Base-by-base conservation (phyloP, 2,329 filamentous ascomycete species). In the Ramularia endophylla region DNA sequence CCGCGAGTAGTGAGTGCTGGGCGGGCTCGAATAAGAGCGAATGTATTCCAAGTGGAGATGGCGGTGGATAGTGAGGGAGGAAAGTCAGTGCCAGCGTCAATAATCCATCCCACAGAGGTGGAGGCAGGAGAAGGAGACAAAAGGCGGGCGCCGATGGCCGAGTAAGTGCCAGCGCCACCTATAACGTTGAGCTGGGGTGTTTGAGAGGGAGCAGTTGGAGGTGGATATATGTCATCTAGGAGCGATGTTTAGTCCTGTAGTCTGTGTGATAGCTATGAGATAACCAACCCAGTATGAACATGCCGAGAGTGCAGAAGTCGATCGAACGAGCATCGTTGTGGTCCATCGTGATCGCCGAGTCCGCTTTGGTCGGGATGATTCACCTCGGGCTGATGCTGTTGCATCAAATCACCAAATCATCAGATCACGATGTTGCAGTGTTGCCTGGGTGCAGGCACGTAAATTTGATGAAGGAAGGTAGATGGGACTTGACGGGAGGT, bases 41-140 rank as follows among this genome's bases (percentile, higher is more conserved):
- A 77, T 1, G 89, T 95, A 12, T 80, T 66, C 89, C 92, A 95
- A 31, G 77, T 73, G 11, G 74, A 66, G 51, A 98, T 80, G 31
- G 77, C 70, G 2, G 72, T 59, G 35, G 75, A 74, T 38, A 94
- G 71, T 9, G 75, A 66, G 0, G 69, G 50, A 0, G 90, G 89
- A 52, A 97, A 97, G 65, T 97, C 92, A 12, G 78, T 83, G 20
- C 92, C 92, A 56, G 81, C 78, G 64, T 98, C 90, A 31, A 97
- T 79, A 48, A 97, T 82, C 89, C 89, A 97, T 49, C 87, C 87
- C 5, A 97, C 79, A 2, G 76, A 73, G 27, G 69, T 72, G 16
- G 87, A 85, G 33, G 72, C 58, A 3, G 80, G 73, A 1, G 86
- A 84, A 2, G 87, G 85, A 4, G 87, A 90, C 61, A 95, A 84